Conservation (phyloP, 2,329 filamentous ascomycete genomes). For the Stachybotrys chartarum region DNA sequence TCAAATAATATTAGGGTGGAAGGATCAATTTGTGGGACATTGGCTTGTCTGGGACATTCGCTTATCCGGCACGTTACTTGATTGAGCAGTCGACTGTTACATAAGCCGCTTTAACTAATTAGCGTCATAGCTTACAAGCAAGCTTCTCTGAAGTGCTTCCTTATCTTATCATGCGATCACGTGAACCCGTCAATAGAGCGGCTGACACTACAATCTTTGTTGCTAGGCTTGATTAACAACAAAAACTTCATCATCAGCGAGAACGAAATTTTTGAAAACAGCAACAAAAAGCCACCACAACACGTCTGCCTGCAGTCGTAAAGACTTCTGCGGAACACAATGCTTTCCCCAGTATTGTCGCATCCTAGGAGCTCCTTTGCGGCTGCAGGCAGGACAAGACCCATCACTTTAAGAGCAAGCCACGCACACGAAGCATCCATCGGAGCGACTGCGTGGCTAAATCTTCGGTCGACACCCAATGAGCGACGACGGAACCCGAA, state of each 20-base stretch:
- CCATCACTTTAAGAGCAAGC: neutral
- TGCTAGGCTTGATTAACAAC: neutral
- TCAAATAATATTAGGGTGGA: neutral
- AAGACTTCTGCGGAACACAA: neutral
- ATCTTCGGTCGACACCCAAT: neutral
- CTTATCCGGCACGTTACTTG: too few species aligned
- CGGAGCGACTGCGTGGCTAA: neutral
- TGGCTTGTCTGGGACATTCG: too few species aligned
- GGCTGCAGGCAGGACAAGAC: conserved; percentile 1
- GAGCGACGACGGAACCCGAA: conserved; percentile 1
- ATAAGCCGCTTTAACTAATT: too few species aligned
- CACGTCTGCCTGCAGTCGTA: neutral
- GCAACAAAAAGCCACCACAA: neutral
- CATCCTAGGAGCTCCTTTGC: neutral
- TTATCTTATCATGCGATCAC: too few species aligned
- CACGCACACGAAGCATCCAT: conserved; percentile 1
- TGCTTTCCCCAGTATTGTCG: conserved; percentile 1
- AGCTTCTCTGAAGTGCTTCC: too few species aligned
- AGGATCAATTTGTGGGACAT: too few species aligned
- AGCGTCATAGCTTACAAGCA: too few species aligned
- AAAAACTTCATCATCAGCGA: neutral
- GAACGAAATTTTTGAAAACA: conserved; percentile 1
- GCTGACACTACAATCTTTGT: too few species aligned
- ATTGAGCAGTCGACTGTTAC: too few species aligned
- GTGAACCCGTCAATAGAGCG: too few species aligned